Conservation (phyloP, 176 grass and related monocot genomes). For the Ensete ventricosum region DNA sequence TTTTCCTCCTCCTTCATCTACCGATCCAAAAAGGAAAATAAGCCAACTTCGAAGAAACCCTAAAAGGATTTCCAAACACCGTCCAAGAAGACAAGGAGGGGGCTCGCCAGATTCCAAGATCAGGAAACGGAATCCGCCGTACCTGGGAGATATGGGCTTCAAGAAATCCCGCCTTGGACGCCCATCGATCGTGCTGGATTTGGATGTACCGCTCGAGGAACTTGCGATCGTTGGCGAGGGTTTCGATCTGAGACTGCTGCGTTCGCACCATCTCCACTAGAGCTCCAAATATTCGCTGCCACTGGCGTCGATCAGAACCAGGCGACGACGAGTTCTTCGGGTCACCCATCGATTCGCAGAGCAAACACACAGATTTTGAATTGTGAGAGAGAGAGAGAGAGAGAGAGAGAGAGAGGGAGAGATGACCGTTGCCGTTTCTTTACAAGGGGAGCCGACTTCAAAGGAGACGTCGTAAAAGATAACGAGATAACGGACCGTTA, state of each 20-base stretch:
- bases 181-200: constrained; percentile 17
- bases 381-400: not conserved
- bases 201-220: constrained; percentile 29
- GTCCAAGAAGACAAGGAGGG: not conserved
- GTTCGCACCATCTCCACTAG: constrained; percentile 30
- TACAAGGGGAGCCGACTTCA: not conserved
- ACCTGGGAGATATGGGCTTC: constrained; percentile 17
- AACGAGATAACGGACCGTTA: not conserved
- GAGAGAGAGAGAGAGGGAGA: not conserved
- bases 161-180: constrained; percentile 13
- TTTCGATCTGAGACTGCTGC: constrained; percentile 21
- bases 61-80: not conserved
- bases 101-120: not conserved
- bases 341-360: not conserved
- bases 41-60: not conserved
- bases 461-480: too few species aligned
- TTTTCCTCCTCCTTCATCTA: constrained; percentile 20
- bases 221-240: constrained; percentile 19
- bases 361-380: not conserved
- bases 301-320: constrained; percentile 5
- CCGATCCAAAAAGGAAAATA: not conserved
- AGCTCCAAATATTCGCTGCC: constrained; percentile 23
- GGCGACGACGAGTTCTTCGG: not conserved
- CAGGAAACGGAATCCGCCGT: not conserved
- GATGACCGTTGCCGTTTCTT: not conserved